Conservation (phyloP, 2,329 filamentous ascomycete species). For the Botryotinia convoluta region DNA sequence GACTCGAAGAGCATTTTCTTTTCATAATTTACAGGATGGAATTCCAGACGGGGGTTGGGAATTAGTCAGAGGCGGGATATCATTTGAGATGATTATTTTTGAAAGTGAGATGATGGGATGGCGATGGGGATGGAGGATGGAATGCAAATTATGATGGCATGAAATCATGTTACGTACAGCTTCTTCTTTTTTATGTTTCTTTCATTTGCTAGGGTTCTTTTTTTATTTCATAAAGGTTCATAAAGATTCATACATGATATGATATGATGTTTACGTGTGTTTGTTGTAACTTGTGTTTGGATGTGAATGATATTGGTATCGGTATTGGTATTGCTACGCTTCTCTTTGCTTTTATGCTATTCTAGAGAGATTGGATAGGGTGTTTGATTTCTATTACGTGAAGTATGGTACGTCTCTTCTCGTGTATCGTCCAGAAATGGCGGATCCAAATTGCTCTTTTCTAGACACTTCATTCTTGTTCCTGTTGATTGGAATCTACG, state of each 20-base stretch:
- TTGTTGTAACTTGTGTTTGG: neutral
- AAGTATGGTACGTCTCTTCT: neutral
- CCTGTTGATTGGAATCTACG: neutral
- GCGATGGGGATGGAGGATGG: neutral
- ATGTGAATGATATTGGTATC: neutral
- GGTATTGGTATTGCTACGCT: neutral
- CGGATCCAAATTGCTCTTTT: neutral
- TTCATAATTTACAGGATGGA: slow-evolving; percentile 13
- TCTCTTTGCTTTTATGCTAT: neutral
- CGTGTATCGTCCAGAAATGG: neutral
- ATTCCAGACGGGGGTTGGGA: neutral
- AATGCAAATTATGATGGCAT: slow-evolving; percentile 16
- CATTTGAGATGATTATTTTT: slow-evolving; percentile 8
- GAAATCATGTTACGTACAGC: slow-evolving; percentile 14
- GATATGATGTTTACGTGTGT: neutral
- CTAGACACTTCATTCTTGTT: neutral
- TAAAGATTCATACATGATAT: neutral
- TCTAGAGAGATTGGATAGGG: neutral
- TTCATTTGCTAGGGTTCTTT: neutral
- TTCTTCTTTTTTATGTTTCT: neutral
- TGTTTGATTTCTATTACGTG: neutral
- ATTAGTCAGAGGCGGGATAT: neutral
- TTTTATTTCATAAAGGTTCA: slow-evolving; percentile 2
- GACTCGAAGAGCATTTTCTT: neutral
- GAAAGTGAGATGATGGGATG: neutral